Evolutionary conservation across 2,329 filamentous ascomycete genomes (phyloP).

Genomic region (Fusarium albosuccineum): DNA sequence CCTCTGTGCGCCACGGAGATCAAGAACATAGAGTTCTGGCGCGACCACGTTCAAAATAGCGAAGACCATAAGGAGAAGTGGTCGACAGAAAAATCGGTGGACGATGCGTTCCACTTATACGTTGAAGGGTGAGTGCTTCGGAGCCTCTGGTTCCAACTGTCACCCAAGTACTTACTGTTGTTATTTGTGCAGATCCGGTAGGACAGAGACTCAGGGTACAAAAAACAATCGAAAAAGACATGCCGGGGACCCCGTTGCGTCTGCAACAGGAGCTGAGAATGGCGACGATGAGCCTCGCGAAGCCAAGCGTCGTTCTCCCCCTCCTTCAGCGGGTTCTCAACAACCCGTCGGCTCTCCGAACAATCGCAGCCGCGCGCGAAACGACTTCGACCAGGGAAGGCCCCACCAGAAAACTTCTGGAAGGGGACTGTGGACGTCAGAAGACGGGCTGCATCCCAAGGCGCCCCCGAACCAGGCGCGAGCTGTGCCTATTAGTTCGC

Average conservation of each 20-base stretch:
- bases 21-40: slow-evolving; percentile 45
- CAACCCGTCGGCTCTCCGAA: slow-evolving; percentile 32
- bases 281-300: slow-evolving; percentile 31
- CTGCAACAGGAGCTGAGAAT: slow-evolving; percentile 3
- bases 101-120: slow-evolving; percentile 44
- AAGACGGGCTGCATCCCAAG: slow-evolving; percentile 37
- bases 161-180: not conserved
- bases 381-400: slow-evolving; percentile 42
- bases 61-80: slow-evolving; percentile 35
- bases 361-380: slow-evolving; percentile 28
- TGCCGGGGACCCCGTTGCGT: slow-evolving; percentile 2
- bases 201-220: slow-evolving; percentile 5
- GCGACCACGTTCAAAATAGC: slow-evolving; percentile 40
- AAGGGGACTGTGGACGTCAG: slow-evolving; percentile 48
- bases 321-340: slow-evolving; percentile 40
- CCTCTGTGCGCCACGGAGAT: slow-evolving; percentile 43
- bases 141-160: not conserved
- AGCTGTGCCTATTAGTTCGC: slow-evolving; percentile 14
- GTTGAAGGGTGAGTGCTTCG: slow-evolving; percentile 20
- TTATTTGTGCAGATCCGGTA: slow-evolving; percentile 4
- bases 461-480: slow-evolving; percentile 17
- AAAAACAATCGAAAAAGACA: slow-evolving; percentile 17
- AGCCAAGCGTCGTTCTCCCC: slow-evolving; percentile 48
- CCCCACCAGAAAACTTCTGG: slow-evolving; percentile 37
- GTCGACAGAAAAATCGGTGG: slow-evolving; percentile 43